Evolutionary conservation across 1,139 yeast genomes (phyloP), one percentile per base, ranked within the genome.

Genomic region (Protomyces arabidopsidicola): DNA sequence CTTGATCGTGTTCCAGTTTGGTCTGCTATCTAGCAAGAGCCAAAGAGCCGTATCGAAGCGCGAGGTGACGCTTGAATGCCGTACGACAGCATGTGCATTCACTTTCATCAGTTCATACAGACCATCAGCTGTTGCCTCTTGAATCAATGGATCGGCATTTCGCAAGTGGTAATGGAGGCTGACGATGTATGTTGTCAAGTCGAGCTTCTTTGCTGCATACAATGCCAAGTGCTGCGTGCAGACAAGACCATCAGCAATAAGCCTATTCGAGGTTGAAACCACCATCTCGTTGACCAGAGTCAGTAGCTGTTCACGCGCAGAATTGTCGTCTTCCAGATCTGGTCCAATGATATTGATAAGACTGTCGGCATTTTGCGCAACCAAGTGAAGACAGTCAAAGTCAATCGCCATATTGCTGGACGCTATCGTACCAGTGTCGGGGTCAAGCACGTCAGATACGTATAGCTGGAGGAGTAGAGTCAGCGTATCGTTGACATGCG

Each of bases 401-500:
- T 78, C 78, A 51, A 75, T 72, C 65, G 81, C 83, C 66, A 82
- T 72, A 67, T 84, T 82, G 35, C 82, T 76, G 16, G 80, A 75
- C 12, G 81, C 74, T 0, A 78, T 74, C 0, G 81, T 77, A 2
- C 75, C 67, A 3, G 81, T 76, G 66, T 77, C 79, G 14, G 75
- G 74, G 16, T 88, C 86, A 72, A 82, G 90, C 0, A 78, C 72
- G 67, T 85, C 90, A 64, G 81, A 77, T 0, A 78, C 68, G 70
- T 81, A 80, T 1, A 86, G 71, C 18, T 73, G 75, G 56, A 78
- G 78, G 60, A 88, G 69, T 1, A 82, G 71, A 0, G 74, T 72
- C 0, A 88, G 74, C 0, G 86, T 75, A 57, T 79, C 78, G 9
- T 78, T 69, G 2, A 82, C 76, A 16, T 77, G 75, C 3, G 72